A percentile compares a stretch with the other conserved stretches of the same genome.
Evolutionary conservation across 208 protist species (phyloP).

Genomic region (Leishmania tropica): DNA sequence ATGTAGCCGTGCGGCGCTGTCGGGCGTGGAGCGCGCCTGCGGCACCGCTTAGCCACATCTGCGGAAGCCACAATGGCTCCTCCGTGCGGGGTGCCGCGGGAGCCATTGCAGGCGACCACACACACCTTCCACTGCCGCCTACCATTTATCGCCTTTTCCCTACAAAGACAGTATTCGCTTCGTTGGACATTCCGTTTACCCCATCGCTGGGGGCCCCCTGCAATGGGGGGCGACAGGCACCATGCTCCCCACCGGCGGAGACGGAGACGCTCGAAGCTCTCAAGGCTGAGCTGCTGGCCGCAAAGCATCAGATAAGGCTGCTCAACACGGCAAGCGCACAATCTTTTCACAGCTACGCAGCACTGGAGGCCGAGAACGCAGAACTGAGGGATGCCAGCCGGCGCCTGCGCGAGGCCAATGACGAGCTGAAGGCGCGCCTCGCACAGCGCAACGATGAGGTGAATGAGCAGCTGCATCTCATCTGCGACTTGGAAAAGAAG

Average conservation of each 20-base stretch:
- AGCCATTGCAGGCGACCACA: background rate
- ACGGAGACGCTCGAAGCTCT: conserved; percentile 6
- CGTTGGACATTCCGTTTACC: conserved; percentile 4
- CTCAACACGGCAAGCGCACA: conserved; percentile 52
- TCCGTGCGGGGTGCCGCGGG: background rate
- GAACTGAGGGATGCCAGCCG: conserved; percentile 36
- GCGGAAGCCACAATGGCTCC: background rate
- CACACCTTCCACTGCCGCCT: conserved; percentile 2
- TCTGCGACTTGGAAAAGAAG: conserved; percentile 44
- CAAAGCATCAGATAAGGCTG: conserved; percentile 71
- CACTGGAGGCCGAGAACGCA: conserved; percentile 56
- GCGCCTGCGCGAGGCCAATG: conserved; percentile 36
- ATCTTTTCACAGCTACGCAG: conserved; percentile 39
- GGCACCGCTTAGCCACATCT: conserved; percentile 29
- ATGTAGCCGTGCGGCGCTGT: conserved; percentile 31
- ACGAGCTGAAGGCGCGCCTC: conserved; percentile 36
- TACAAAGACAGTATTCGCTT: conserved; percentile 16
- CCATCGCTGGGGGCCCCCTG: background rate
- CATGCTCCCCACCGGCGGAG: background rate
- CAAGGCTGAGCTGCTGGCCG: conserved; percentile 36
- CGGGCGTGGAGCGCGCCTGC: conserved; percentile 43
- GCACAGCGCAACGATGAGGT: conserved; percentile 36
- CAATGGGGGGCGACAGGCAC: conserved; percentile 1
- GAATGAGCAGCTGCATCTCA: conserved; percentile 49
- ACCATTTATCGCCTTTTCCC: conserved; percentile 23